Evolutionary conservation across 805 yeast genomes (phyloP).

Genomic region (Hemisphaericaspora nanyangensis): DNA sequence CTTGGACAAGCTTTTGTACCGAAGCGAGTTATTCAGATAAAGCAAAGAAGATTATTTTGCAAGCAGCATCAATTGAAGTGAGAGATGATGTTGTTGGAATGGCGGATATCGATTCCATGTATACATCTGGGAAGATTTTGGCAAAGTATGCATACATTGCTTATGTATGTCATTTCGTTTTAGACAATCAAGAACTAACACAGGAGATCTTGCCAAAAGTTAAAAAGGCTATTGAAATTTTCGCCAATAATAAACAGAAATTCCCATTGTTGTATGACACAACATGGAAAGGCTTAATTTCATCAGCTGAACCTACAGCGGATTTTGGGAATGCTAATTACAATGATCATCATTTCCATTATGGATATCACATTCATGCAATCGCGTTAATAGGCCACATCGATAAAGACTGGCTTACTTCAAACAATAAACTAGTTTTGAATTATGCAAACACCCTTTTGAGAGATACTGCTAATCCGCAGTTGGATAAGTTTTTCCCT

Average conservation of each 20-base stretch:
- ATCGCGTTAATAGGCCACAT: constrained; percentile 63
- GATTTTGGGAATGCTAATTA: constrained; percentile 74
- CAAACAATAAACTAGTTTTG: constrained; percentile 25
- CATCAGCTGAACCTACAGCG: constrained; percentile 57
- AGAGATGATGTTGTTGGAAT: constrained; percentile 51
- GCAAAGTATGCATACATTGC: constrained; percentile 89
- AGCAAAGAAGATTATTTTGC: constrained; percentile 34
- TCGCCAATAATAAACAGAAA: constrained; percentile 63
- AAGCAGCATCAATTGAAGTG: constrained; percentile 51
- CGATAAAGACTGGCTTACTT: constrained; percentile 43
- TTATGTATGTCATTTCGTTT: constrained; percentile 63
- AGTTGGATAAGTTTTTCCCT: constrained; percentile 57
- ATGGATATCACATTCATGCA: constrained; percentile 71
- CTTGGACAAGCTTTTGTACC: constrained; percentile 52
- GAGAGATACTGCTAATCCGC: constrained; percentile 68
- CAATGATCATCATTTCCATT: constrained; percentile 76
- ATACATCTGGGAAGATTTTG: constrained; percentile 80
- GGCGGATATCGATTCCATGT: constrained; percentile 80
- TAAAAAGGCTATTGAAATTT: constrained; percentile 66
- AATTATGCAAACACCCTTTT: constrained; percentile 55
- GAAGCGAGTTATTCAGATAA: constrained; percentile 24
- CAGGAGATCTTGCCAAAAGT: constrained; percentile 49
- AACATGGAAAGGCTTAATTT: constrained; percentile 73
- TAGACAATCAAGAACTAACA: constrained; percentile 55
- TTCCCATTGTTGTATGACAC: constrained; percentile 77